These are phyloP conservation scores for Psilocybe azurescens DNA, from an alignment of 768 basidiomycete genomes.

Conservation along the genomic window DNA sequence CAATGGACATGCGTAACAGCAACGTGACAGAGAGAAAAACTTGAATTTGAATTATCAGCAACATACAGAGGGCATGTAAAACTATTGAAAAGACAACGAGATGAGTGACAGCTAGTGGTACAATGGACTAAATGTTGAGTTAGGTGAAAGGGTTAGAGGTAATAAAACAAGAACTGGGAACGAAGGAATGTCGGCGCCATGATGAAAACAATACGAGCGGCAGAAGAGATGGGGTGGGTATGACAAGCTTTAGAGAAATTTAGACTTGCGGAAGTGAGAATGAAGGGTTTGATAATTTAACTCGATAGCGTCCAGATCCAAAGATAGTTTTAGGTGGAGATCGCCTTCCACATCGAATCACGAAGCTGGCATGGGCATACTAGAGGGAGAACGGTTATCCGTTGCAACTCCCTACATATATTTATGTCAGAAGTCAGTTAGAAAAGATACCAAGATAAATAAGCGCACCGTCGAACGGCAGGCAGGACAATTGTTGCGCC, in stretches of 20 bases:
- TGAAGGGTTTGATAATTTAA: constrained; percentile 14
- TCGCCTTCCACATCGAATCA: constrained; percentile 4
- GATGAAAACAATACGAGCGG: not conserved
- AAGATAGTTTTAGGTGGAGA: not conserved
- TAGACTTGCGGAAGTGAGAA: constrained; percentile 3
- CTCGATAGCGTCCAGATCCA: constrained; percentile 4
- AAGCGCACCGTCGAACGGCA: constrained; percentile 75
- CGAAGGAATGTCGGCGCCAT: not conserved
- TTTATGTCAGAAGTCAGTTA: not conserved
- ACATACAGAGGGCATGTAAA: not conserved
- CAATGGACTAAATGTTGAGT: constrained; percentile 13
- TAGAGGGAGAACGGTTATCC: constrained; percentile 21
- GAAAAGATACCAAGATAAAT: not conserved
- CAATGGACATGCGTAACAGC: no score
- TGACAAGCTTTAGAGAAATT: not conserved
- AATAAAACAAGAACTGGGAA: not conserved
- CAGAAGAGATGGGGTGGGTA: not conserved
- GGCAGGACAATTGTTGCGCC: constrained; percentile 91
- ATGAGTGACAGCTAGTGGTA: constrained; percentile 15
- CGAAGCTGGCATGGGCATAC: constrained; percentile 14
- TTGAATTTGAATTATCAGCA: not conserved
- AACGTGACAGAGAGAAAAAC: not conserved
- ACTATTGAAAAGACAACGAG: constrained; percentile 10
- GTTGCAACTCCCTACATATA: constrained; percentile 36
- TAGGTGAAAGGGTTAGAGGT: not conserved